Conservation (phyloP, 768 basidiomycete species). For the Wakefieldia striispora region DNA sequence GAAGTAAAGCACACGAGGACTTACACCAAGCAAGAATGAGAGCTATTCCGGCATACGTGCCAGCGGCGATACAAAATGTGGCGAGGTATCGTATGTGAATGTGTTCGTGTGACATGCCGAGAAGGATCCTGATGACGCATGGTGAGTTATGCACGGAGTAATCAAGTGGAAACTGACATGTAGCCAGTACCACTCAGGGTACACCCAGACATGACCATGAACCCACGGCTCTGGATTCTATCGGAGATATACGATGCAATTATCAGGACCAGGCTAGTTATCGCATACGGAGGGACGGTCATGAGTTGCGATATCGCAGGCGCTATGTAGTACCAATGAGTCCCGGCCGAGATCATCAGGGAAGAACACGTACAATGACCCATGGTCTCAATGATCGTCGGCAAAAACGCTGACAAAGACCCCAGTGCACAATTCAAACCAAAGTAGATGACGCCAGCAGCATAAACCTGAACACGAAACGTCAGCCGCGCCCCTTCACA, state of each 20-base stretch:
- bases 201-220: constrained; percentile 31
- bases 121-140: constrained; percentile 26
- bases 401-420: constrained; percentile 52
- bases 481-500: constrained; percentile 4
- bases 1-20: constrained; percentile 9
- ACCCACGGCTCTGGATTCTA: constrained; percentile 42
- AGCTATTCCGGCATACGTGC: constrained; percentile 45
- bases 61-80: constrained; percentile 44
- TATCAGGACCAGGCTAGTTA: constrained; percentile 38
- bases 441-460: constrained; percentile 49
- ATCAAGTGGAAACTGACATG: constrained; percentile 27
- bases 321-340: constrained; percentile 26
- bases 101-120: constrained; percentile 30
- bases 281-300: constrained; percentile 55
- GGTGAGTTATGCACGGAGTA: not conserved
- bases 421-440: constrained; percentile 48
- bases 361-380: constrained; percentile 40
- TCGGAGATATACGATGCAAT: constrained; percentile 41
- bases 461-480: constrained; percentile 33
- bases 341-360: not conserved
- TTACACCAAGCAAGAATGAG: constrained; percentile 49
- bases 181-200: constrained; percentile 40
- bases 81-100: constrained; percentile 43
- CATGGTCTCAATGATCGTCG: constrained; percentile 53
- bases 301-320: constrained; percentile 46